Evolutionary conservation across 495 filamentous ascomycete species (phyloP), one percentile per base, ranked within the genome.

Genomic region (Lasiosphaeria hispida): DNA sequence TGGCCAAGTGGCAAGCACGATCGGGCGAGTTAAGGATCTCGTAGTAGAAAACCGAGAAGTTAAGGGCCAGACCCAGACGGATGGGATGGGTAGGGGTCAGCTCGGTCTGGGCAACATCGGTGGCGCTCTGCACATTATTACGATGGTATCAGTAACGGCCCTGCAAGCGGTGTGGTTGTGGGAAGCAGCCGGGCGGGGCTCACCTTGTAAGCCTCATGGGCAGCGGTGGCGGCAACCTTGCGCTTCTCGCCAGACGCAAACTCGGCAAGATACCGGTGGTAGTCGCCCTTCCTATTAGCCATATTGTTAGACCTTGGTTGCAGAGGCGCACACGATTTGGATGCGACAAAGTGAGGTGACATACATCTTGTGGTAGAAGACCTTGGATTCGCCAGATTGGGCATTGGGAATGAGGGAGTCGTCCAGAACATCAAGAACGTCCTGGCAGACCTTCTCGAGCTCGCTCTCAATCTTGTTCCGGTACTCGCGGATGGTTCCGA

Each of bases 341-440:
- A 34, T 9, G 8, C 66, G 73, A 69, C 62, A 45, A 1, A 10
- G 3, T 7, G 43, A 9, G 15, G 9, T 33, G 42, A 52, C 48
- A 4, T 77, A 97, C 94, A 99, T 99, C 88, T 99, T 99, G 88
- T 97, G 96, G 82, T 99, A 99, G 76, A 99, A 99, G 67, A 99
- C 94, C 85, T 97, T 97, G 68, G 92, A 96, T 84, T 99, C 94
- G 77, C 94, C 94, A 62, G 92, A 90, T 76, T 95, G 90, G 65
- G 94, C 94, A 82, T 96, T 93, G 74, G 95, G 93, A 69, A 99
- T 99, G 69, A 99, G 83, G 63, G 87, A 87, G 67, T 97, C 83
- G 71, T 97, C 95, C 60, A 99, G 83, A 58, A 99, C 94, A 68
- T 96, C 86, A 64, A 99, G 86, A 47, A 99, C 92, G 83, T 99